Percentiles rank a stretch among this genome's conserved stretches.
These are phyloP conservation scores for Sclerotinia glacialis DNA, from an alignment of 2,329 filamentous ascomycete genomes.

Conservation along the genomic window DNA sequence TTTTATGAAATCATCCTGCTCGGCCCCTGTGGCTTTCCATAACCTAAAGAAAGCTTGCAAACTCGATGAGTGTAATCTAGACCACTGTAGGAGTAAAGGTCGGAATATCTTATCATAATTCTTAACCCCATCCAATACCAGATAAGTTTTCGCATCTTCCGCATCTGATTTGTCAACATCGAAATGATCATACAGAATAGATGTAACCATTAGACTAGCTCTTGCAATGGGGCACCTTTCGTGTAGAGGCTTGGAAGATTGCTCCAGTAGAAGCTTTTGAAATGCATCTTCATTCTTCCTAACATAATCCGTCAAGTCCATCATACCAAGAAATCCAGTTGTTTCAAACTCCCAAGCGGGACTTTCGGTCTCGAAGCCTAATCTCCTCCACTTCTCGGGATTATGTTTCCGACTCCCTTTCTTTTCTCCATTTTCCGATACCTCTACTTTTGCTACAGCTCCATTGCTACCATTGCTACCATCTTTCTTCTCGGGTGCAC, in stretches of 20 bases:
- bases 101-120: constrained; percentile 85
- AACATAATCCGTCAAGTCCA: constrained; percentile 94
- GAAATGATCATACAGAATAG: constrained; percentile 91
- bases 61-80: constrained; percentile 78
- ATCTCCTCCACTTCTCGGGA: constrained; percentile 85
- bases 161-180: constrained; percentile 82
- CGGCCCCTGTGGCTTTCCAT: constrained; percentile 87
- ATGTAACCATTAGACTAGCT: constrained; percentile 81
- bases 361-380: constrained; percentile 89
- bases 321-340: constrained; percentile 89
- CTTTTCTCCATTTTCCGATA: constrained; percentile 42
- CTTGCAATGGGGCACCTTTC: constrained; percentile 84
- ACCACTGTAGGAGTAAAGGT: constrained; percentile 89
- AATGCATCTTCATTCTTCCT: constrained; percentile 89
- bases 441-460: constrained; percentile 37
- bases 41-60: constrained; percentile 85
- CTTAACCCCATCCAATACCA: constrained; percentile 68
- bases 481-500: constrained; percentile 62
- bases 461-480: constrained; percentile 34
- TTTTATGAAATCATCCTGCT: constrained; percentile 86
- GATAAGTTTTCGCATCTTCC: constrained; percentile 73
- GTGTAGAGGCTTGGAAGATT: constrained; percentile 67
- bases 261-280: constrained; percentile 87
- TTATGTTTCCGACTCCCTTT: constrained; percentile 72
- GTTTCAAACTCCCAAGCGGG: constrained; percentile 81